A percentile compares a stretch with the other conserved stretches of the same genome.
These are phyloP conservation scores for Penicillium freii DNA, from an alignment of 2,329 filamentous ascomycete species.

Conservation along the genomic window DNA sequence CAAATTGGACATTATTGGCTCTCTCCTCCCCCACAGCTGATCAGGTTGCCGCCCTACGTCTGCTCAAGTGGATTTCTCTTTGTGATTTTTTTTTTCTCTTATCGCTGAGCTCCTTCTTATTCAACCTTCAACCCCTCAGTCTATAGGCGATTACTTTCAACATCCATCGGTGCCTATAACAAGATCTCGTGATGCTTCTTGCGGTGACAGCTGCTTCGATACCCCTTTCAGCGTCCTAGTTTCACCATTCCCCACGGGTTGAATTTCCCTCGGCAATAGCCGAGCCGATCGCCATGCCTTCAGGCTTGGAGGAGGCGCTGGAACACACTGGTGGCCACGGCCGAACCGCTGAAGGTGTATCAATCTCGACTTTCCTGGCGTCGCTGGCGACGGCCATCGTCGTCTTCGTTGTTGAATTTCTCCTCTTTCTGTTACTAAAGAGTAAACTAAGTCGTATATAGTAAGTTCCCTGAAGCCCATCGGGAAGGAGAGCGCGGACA, in stretches of 20 bases:
- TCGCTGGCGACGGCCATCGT: constrained; percentile 62
- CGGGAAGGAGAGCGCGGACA: background rate
- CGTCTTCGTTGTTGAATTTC: constrained; percentile 61
- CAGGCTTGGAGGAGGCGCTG: constrained; percentile 35
- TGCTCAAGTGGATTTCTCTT: background rate
- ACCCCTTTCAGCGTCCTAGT: constrained; percentile 1
- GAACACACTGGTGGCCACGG: constrained; percentile 38
- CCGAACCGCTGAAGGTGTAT: constrained; percentile 37
- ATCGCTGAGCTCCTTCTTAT: background rate
- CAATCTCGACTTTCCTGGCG: constrained; percentile 58
- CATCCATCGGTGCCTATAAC: background rate
- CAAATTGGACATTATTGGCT: background rate
- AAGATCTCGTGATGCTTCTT: constrained; percentile 1
- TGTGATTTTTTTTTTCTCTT: background rate
- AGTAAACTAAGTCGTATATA: constrained; percentile 80
- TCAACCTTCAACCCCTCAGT: background rate
- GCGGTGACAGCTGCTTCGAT: background rate
- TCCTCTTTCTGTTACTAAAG: constrained; percentile 72
- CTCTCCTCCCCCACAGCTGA: constrained; percentile 15
- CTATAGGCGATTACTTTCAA: background rate
- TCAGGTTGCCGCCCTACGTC: constrained; percentile 17
- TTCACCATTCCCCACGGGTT: background rate
- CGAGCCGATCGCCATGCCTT: constrained; percentile 22
- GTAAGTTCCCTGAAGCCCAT: constrained; percentile 49
- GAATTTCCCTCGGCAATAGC: constrained; percentile 4